Evolutionary conservation across 2,329 filamentous ascomycete genomes (phyloP), one percentile per base, ranked within the genome.

Genomic region (Coniochaeta prunicola): DNA sequence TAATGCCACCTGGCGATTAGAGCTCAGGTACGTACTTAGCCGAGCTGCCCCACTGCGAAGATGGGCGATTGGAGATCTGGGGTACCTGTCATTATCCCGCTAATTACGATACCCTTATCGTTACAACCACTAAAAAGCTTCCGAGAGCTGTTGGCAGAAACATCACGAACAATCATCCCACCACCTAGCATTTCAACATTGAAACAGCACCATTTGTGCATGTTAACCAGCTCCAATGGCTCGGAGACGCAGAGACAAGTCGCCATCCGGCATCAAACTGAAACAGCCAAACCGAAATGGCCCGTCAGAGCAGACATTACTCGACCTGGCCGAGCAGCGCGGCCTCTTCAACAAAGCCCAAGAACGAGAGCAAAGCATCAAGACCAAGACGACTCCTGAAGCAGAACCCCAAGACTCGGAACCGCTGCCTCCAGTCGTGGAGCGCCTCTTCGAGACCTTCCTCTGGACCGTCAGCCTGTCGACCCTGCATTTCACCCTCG

Each of bases 401-500:
- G 67, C 71, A 2, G 69, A 71, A 0, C 71, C 70, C 0, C 70
- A 71, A 4, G 70, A 71, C 9, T 68, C 66, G 0, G 64, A 62
- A 0, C 63, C 66, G 13, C 63, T 83, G 0, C 73, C 77, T 0
- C 76, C 80, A 17, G 67, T 70, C 0, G 76, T 75, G 8, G 82
- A 85, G 59, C 76, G 80, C 31, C 65, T 83, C 54, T 71, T 85
- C 61, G 84, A 88, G 38, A 74, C 82, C 0, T 34, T 81, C 3
- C 73, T 88, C 26, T 88, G 82, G 81, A 79, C 77, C 7, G 73
- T 83, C 12, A 85, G 84, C 62, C 73, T 94, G 65, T 78, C 83
- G 13, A 89, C 87, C 77, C 73, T 92, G 56, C 89, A 93, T 69
- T 86, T 92, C 64, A 91, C 88, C 0, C 80, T 94, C 57, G 90